phyloP scores from a whole-genome alignment of 2,329 filamentous ascomycete genomes.

The Cylindrodendrum hubeiense region DNA sequence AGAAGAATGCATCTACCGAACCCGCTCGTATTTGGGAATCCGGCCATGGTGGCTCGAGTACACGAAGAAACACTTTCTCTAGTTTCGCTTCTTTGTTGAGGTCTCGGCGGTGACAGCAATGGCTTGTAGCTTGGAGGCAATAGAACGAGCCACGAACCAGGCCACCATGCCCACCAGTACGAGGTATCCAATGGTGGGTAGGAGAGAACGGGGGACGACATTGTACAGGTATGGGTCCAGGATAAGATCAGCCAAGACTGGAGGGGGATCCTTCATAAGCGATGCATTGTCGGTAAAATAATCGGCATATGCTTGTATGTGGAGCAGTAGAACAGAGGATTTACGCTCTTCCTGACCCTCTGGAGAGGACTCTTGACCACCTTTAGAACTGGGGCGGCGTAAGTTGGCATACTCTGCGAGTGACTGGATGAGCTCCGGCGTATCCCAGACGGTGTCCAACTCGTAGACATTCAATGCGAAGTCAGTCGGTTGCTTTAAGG shows the following conservation, averaged over 20 bases:
- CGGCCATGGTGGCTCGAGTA: slow-evolving; percentile 26
- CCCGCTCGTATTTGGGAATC: slow-evolving; percentile 31
- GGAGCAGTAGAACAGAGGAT: slow-evolving; percentile 77
- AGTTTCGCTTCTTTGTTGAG: slow-evolving; percentile 55
- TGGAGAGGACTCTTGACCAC: slow-evolving; percentile 21
- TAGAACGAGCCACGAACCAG: slow-evolving; percentile 57
- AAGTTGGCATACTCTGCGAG: slow-evolving; percentile 72
- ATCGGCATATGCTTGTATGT: slow-evolving; percentile 81
- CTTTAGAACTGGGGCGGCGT: slow-evolving; percentile 52
- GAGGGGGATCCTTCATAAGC: slow-evolving; percentile 81
- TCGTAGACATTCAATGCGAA: slow-evolving; percentile 79
- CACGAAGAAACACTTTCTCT: slow-evolving; percentile 22
- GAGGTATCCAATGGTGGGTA: slow-evolving; percentile 79
- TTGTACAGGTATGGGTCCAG: slow-evolving; percentile 89
- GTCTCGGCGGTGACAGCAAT: slow-evolving; percentile 42
- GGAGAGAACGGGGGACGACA: slow-evolving; percentile 81
- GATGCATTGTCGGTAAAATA: slow-evolving; percentile 82
- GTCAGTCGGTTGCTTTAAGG: slow-evolving; percentile 81
- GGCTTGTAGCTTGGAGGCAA: slow-evolving; percentile 43
- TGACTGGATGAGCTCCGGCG: slow-evolving; percentile 73
- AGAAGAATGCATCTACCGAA: slow-evolving; percentile 44
- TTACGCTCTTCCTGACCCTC: slow-evolving; percentile 33
- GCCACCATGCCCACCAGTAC: slow-evolving; percentile 66
- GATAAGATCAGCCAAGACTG: slow-evolving; percentile 83
- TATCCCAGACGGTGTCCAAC: slow-evolving; percentile 70